These are phyloP conservation scores for Aspergillus persii DNA, from an alignment of 2,329 filamentous ascomycete species.

Conservation along the genomic window DNA sequence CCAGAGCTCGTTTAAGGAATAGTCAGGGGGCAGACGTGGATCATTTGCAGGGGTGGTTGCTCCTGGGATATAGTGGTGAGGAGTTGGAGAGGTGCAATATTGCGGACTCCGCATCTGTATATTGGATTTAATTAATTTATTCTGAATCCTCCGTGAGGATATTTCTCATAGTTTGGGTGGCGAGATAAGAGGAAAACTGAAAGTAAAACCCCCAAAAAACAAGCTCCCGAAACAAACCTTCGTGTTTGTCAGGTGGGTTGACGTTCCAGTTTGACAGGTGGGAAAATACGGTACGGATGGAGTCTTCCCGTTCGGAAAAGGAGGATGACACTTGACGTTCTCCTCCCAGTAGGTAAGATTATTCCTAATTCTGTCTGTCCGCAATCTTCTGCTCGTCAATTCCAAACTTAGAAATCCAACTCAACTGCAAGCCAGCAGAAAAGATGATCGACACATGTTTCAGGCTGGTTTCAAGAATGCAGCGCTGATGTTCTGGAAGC, in stretches of 20 bases:
- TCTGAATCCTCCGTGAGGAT: not conserved
- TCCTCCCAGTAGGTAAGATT: not conserved
- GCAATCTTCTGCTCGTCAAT: not conserved
- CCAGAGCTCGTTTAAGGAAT: not conserved
- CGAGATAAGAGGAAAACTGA: not conserved
- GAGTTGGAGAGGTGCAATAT: no score
- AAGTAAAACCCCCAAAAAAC: not conserved
- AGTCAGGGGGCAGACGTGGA: constrained; percentile 1
- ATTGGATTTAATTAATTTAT: not conserved
- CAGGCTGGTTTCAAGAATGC: constrained; percentile 11
- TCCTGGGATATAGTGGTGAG: no score
- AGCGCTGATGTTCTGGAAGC: constrained; percentile 9
- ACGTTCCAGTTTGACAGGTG: not conserved
- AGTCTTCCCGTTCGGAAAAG: not conserved
- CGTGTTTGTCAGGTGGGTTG: not conserved
- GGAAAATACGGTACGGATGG: not conserved
- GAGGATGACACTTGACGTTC: no score
- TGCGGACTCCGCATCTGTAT: not conserved
- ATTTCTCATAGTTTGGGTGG: not conserved
- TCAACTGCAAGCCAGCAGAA: not conserved
- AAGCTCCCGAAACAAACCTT: no score
- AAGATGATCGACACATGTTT: constrained; percentile 4
- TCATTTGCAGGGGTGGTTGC: not conserved
- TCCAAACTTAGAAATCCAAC: constrained; percentile 6
- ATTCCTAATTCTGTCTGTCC: not conserved